Evolutionary conservation across 2,329 filamentous ascomycete species (phyloP).

Genomic region (Sclerotinia minor): DNA sequence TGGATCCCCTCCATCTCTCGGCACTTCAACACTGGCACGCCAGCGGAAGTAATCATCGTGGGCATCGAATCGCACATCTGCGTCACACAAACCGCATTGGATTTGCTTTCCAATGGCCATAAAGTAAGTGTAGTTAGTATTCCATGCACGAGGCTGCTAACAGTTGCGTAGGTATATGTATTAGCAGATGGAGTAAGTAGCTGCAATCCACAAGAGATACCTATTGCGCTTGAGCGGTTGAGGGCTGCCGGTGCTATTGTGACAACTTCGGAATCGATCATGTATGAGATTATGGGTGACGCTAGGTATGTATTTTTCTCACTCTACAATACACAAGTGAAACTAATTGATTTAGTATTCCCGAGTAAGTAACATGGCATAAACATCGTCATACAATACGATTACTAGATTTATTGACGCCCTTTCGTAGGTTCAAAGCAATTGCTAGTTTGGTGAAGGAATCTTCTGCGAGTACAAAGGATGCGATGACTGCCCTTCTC

Average conservation of each 20-base stretch:
- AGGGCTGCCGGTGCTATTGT: slow-evolving; percentile 74
- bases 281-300: slow-evolving; percentile 89
- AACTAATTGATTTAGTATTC: slow-evolving; percentile 44
- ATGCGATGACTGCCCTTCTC: slow-evolving; percentile 64
- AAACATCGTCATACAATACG: neutral
- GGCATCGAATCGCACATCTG: slow-evolving; percentile 95
- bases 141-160: neutral
- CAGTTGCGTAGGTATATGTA: slow-evolving; percentile 55
- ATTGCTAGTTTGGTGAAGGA: slow-evolving; percentile 80
- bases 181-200: slow-evolving; percentile 88
- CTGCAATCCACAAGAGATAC: slow-evolving; percentile 79
- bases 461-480: slow-evolving; percentile 67
- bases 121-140: slow-evolving; percentile 50
- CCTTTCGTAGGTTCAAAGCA: slow-evolving; percentile 52
- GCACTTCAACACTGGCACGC: slow-evolving; percentile 42
- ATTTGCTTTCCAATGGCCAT: slow-evolving; percentile 73
- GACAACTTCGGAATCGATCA: slow-evolving; percentile 83
- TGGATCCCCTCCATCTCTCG: slow-evolving; percentile 64
- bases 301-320: slow-evolving; percentile 47
- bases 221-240: slow-evolving; percentile 74
- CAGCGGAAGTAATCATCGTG: slow-evolving; percentile 70
- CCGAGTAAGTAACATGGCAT: slow-evolving; percentile 51
- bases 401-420: neutral
- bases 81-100: slow-evolving; percentile 86
- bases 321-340: neutral